These are phyloP conservation scores for Alopecurus myosuroides DNA, from an alignment of 176 grass and related monocot genomes.

Conservation along the genomic window DNA sequence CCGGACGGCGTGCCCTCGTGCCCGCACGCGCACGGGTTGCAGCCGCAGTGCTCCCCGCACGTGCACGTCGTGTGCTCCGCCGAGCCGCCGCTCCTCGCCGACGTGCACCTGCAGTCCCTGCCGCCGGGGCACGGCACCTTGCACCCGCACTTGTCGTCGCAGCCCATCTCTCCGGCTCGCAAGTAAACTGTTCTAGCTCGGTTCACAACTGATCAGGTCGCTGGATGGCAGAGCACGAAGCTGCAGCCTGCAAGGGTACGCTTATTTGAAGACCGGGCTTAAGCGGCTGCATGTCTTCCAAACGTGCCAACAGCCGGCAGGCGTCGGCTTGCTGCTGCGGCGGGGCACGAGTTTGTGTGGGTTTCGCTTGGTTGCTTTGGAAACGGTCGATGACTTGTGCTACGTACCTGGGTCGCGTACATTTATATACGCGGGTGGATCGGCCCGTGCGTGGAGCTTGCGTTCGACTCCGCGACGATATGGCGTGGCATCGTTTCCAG, in stretches of 20 bases:
- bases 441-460: not conserved
- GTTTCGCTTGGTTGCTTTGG: not conserved
- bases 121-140: constrained; percentile 53
- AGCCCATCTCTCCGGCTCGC: constrained; percentile 17
- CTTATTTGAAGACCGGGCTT: not conserved
- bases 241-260: not conserved
- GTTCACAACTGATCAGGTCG: not conserved
- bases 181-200: not conserved
- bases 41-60: constrained; percentile 57
- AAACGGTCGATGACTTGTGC: not conserved
- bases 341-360: not conserved
- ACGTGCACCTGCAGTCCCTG: constrained; percentile 41
- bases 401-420: not conserved
- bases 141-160: constrained; percentile 71
- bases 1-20: not conserved
- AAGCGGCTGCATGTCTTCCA: not conserved
- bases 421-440: not conserved
- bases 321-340: not conserved
- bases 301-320: not conserved
- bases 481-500: too few species aligned
- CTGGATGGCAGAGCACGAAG: not conserved
- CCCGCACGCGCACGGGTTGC: constrained; percentile 53
- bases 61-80: constrained; percentile 45
- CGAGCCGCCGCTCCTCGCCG: not conserved
- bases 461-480: not conserved